Evolutionary conservation across 805 yeast genomes (phyloP), one percentile per base, ranked within the genome.

Genomic region (Cyberlindnera maritima): DNA sequence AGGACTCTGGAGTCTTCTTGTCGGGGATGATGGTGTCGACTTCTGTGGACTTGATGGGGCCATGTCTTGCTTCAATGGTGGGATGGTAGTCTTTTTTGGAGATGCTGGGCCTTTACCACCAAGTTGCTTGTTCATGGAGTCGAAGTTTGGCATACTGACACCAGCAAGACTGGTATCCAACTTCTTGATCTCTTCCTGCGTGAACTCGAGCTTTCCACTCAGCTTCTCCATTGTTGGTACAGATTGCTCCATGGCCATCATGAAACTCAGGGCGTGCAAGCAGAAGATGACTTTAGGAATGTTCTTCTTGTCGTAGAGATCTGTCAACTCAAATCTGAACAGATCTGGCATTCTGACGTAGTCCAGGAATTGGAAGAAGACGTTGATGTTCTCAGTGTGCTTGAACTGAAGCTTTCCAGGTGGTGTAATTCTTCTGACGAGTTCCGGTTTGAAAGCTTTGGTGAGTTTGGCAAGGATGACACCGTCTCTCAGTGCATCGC

Each of bases 221-320:
- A 88, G 65, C 52, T 80, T 77, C 29, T 73, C 75, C 60, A 92
- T 76, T 4, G 71, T 67, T 1, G 91, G 88, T 19, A 83, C 82
- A 17, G 68, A 67, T 21, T 75, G 72, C 49, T 67, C 70, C 43
- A 70, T 71, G 18, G 83, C 75, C 46, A 94, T 72, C 62, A 88
- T 79, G 55, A 79, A 88, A 42, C 90, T 82, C 53, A 92, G 68
- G 2, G 97, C 97, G 68, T 92, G 97, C 32, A 94, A 67, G 56
- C 97, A 91, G 66, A 89, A 90, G 62, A 94, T 85, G 21, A 94
- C 98, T 61, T 88, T 91, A 14, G 98, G 98, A 18, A 91, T 78
- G 61, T 92, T 87, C 59, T 89, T 91, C 60, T 85, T 84, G 61
- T 94, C 97, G 66, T 90, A 94, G 32, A 94, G 72, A 65, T 94